phyloP scores from a whole-genome alignment of 208 protist genomes.

The Tritrichomonas foetus region DNA sequence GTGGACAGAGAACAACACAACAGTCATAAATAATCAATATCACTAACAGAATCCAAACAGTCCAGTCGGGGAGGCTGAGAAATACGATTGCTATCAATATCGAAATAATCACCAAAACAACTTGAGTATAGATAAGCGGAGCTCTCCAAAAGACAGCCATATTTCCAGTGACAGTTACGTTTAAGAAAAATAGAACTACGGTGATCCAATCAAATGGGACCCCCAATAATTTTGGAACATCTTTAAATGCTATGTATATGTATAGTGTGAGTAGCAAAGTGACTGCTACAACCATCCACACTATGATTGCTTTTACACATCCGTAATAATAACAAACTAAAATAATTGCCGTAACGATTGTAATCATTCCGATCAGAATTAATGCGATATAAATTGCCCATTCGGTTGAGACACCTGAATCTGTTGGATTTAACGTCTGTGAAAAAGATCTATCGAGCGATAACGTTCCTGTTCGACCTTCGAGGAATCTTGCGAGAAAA shows the following conservation, averaged over 20 bases:
- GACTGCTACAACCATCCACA: constrained; percentile 30
- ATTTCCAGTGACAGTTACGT: neutral
- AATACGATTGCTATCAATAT: neutral
- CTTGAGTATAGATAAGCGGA: neutral
- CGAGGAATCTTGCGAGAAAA: neutral
- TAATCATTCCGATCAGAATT: neutral
- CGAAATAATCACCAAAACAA: neutral
- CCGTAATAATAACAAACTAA: neutral
- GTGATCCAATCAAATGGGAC: neutral
- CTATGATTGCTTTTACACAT: neutral
- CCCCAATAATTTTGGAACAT: neutral
- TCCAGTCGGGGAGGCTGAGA: neutral
- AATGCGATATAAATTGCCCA: neutral
- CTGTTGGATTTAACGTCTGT: neutral
- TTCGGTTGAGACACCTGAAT: neutral
- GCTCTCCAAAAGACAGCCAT: constrained; percentile 30
- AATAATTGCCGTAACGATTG: neutral
- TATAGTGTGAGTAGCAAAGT: neutral
- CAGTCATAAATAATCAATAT: neutral
- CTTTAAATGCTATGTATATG: neutral
- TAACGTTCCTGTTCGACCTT: neutral
- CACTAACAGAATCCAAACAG: constrained; percentile 18
- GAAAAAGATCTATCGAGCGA: neutral
- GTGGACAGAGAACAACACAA: constrained; percentile 17
- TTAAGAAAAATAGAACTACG: neutral